Percentiles rank a stretch among this genome's conserved stretches.
phyloP scores from a whole-genome alignment of 208 protist species.

The Balamuthia mandrillaris region DNA sequence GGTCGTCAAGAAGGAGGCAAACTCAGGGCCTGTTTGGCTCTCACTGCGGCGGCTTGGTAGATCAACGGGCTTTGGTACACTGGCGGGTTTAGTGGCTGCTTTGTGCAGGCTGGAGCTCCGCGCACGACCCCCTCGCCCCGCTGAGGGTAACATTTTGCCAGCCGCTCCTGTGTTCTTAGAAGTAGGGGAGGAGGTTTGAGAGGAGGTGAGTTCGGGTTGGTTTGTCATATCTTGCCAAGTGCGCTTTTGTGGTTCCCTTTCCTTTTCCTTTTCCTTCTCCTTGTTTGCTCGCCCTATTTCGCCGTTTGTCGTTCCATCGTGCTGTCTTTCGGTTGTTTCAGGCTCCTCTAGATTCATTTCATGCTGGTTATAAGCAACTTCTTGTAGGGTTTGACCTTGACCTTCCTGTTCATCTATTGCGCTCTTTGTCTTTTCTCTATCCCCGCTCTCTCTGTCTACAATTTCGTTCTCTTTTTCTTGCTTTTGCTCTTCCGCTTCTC shows the following conservation, averaged over 20 bases:
- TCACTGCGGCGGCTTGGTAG: too few relatives aligned
- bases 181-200: too few relatives aligned
- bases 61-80: too few relatives aligned
- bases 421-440: neutral
- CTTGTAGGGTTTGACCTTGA: neutral
- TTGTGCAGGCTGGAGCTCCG: too few relatives aligned
- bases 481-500: neutral
- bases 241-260: neutral
- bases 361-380: neutral
- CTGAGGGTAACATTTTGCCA: too few relatives aligned
- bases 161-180: too few relatives aligned
- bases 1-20: too few relatives aligned
- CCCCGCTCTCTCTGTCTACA: neutral
- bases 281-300: neutral
- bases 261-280: neutral
- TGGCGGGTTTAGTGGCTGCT: too few relatives aligned
- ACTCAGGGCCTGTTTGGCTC: too few relatives aligned
- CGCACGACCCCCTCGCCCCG: too few relatives aligned
- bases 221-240: too few relatives aligned
- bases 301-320: neutral
- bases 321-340: neutral
- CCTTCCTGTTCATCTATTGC: neutral
- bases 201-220: too few relatives aligned
- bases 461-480: neutral
- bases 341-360: neutral